Evolutionary conservation across 768 basidiomycete genomes (phyloP).

Genomic region (Dacryopinax spathularia): DNA sequence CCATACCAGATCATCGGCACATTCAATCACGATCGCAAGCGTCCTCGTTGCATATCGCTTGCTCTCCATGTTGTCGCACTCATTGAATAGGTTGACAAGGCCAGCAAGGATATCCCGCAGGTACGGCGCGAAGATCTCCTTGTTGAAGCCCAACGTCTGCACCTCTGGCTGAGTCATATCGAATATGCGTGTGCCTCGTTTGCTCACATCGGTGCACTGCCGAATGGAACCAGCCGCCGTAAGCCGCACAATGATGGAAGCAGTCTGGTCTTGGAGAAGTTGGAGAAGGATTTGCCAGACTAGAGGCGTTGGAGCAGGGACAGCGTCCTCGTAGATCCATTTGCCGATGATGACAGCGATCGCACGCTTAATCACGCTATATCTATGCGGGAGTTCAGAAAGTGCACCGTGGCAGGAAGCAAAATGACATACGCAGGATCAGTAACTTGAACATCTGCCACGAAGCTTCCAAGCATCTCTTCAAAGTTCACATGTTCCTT

Average conservation of each 20-base stretch:
- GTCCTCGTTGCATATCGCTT: constrained; percentile 58
- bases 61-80: constrained; percentile 61
- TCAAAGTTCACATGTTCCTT: constrained; percentile 52
- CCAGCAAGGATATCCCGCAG: constrained; percentile 46
- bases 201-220: constrained; percentile 71
- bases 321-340: constrained; percentile 62
- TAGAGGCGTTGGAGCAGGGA: constrained; percentile 40
- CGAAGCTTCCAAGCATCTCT: constrained; percentile 45
- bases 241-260: constrained; percentile 73
- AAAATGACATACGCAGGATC: constrained; percentile 39
- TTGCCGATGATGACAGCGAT: constrained; percentile 90
- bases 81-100: constrained; percentile 53
- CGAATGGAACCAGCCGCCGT: constrained; percentile 67
- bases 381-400: constrained; percentile 33
- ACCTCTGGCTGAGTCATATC: background rate
- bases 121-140: constrained; percentile 52
- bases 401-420: background rate
- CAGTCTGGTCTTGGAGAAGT: constrained; percentile 55
- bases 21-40: constrained; percentile 54
- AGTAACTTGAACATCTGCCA: constrained; percentile 42
- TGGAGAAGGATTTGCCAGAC: constrained; percentile 74
- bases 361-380: constrained; percentile 83
- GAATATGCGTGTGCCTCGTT: background rate
- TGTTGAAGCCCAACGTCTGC: constrained; percentile 52
- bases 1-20: constrained; percentile 27